A percentile compares a stretch with the other conserved stretches of the same genome.
Evolutionary conservation across 345 rosid species (phyloP).

Genomic region (Corchorus capsularis): DNA sequence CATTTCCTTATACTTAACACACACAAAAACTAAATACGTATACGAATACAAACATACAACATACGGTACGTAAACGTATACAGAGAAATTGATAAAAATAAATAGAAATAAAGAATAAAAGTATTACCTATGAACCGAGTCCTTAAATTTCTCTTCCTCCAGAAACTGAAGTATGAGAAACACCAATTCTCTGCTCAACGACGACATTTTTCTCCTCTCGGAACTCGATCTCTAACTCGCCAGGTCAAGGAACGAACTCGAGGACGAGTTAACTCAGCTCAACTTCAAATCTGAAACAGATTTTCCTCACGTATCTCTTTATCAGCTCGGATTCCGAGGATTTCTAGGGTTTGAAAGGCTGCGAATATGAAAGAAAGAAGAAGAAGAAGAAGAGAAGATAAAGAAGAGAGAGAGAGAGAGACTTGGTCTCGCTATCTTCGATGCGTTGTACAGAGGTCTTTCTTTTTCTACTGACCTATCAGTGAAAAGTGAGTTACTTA

Average conservation of each 20-base stretch:
- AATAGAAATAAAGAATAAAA: neutral
- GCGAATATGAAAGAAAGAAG: constrained; percentile 27
- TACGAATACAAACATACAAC: constrained; percentile 1
- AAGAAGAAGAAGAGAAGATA: constrained; percentile 31
- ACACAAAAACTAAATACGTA: neutral
- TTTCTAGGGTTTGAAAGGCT: constrained; percentile 85
- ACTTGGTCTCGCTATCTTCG: constrained; percentile 85
- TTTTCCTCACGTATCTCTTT: neutral
- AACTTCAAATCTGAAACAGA: constrained; percentile 22
- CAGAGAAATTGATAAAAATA: neutral
- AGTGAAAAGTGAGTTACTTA: accelerated
- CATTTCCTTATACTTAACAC: neutral
- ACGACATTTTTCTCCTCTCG: constrained; percentile 47
- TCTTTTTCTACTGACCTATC: constrained; percentile 52
- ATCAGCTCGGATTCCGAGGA: constrained; percentile 38
- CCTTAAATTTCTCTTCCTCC: constrained; percentile 87
- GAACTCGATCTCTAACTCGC: constrained; percentile 11
- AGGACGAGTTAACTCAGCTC: constrained; percentile 18
- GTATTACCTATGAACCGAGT: constrained; percentile 78
- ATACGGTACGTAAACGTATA: neutral
- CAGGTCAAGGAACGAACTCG: constrained; percentile 2
- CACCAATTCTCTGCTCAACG: constrained; percentile 88
- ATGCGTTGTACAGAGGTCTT: constrained; percentile 67
- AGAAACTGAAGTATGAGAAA: constrained; percentile 93
- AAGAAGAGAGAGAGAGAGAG: constrained; percentile 35